phyloP scores from a whole-genome alignment of 306 rosid species.

The Quercus mongolica region DNA sequence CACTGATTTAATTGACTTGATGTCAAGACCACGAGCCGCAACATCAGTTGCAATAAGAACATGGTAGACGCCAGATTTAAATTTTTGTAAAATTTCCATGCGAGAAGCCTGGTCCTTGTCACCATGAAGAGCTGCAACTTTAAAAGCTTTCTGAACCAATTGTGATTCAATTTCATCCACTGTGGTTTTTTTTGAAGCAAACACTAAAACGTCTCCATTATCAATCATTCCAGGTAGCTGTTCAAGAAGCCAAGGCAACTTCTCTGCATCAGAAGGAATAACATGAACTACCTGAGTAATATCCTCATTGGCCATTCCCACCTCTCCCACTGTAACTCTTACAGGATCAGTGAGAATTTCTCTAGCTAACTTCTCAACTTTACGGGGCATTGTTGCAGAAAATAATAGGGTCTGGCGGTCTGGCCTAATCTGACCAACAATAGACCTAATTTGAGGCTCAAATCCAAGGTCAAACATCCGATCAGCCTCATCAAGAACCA shows the following conservation, averaged over 20 bases:
- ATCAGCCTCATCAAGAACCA: slow-evolving; percentile 99
- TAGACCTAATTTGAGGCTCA: slow-evolving; percentile 96
- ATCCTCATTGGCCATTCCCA: slow-evolving; percentile 98
- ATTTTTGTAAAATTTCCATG: slow-evolving; percentile 86
- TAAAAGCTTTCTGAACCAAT: slow-evolving; percentile 60
- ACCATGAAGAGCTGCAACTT: slow-evolving; percentile 93
- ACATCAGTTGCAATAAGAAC: slow-evolving; percentile 98
- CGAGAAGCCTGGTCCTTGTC: slow-evolving; percentile 98
- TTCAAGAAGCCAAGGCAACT: slow-evolving; percentile 85
- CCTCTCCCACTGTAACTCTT: slow-evolving; percentile 94
- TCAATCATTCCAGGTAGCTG: slow-evolving; percentile 84
- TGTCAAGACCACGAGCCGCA: slow-evolving; percentile 99
- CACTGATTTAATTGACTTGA: slow-evolving; percentile 93
- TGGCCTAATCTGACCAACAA: slow-evolving; percentile 97
- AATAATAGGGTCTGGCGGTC: slow-evolving; percentile 95
- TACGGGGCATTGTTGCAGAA: slow-evolving; percentile 95
- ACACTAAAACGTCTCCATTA: slow-evolving; percentile 87
- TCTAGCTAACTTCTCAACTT: slow-evolving; percentile 92
- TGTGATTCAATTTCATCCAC: slow-evolving; percentile 94
- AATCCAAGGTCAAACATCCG: slow-evolving; percentile 99
- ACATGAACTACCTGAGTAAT: slow-evolving; percentile 95
- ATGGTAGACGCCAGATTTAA: slow-evolving; percentile 83
- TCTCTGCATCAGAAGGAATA: slow-evolving; percentile 82
- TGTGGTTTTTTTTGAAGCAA: slow-evolving; percentile 89
- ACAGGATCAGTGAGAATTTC: slow-evolving; percentile 87